Evolutionary conservation across 2,329 filamentous ascomycete genomes (phyloP).

Genomic region (Aspergillaceae sp.): DNA sequence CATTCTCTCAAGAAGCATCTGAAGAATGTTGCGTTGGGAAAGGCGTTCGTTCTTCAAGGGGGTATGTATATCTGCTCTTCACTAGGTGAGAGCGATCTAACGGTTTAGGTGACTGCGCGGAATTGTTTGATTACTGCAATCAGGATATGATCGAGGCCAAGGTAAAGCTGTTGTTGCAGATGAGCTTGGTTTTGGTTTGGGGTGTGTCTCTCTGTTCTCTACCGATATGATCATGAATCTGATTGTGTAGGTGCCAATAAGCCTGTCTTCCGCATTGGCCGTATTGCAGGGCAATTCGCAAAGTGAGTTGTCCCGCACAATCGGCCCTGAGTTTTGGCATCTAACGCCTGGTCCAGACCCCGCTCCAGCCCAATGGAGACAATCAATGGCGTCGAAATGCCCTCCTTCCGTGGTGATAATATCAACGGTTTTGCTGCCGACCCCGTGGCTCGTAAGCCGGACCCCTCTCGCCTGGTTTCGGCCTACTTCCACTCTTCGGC

Average conservation of each 20-base stretch:
- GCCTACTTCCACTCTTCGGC: slow-evolving; percentile 95
- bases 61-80: slow-evolving; percentile 39
- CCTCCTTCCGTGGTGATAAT: slow-evolving; percentile 90
- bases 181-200: slow-evolving; percentile 94
- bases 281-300: slow-evolving; percentile 96
- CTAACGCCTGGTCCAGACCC: slow-evolving; percentile 40
- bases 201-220: slow-evolving; percentile 43
- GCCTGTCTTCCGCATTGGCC: slow-evolving; percentile 84
- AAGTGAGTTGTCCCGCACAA: slow-evolving; percentile 43
- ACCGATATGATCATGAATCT: slow-evolving; percentile 1
- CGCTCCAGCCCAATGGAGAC: slow-evolving; percentile 80
- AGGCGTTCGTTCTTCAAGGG: slow-evolving; percentile 89
- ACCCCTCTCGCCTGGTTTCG: slow-evolving; percentile 74
- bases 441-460: slow-evolving; percentile 64
- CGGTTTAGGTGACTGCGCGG: slow-evolving; percentile 67
- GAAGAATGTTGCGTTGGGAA: slow-evolving; percentile 77
- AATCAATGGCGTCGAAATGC: slow-evolving; percentile 69
- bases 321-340: neutral
- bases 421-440: slow-evolving; percentile 70
- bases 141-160: slow-evolving; percentile 86
- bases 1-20: slow-evolving; percentile 67
- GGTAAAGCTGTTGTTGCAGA: slow-evolving; percentile 92
- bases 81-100: neutral
- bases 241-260: slow-evolving; percentile 46
- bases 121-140: slow-evolving; percentile 94